Conservation (phyloP, 225 moss, liverwort and hornwort genomes). For the Thuidium tamariscinum region DNA sequence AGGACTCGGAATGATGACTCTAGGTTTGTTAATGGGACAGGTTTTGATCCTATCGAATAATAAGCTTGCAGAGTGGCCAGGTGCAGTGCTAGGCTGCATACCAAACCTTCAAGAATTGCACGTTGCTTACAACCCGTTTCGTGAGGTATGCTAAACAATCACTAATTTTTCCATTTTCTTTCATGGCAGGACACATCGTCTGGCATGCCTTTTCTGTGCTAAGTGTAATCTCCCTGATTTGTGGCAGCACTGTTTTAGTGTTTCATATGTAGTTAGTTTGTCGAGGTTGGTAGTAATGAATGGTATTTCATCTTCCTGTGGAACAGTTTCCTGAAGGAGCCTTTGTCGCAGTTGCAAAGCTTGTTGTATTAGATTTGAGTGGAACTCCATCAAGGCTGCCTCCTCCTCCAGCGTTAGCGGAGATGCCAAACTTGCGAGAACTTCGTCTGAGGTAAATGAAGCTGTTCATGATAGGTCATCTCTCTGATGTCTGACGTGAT, state of each 20-base stretch:
- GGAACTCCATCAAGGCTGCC: conserved; percentile 51
- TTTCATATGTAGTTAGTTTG: background rate
- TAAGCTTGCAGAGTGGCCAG: conserved; percentile 78
- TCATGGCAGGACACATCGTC: background rate
- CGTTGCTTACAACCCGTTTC: conserved; percentile 59
- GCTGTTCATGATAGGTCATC: background rate
- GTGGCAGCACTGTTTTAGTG: background rate
- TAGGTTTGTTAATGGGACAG: conserved; percentile 14
- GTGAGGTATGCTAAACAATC: conserved; percentile 21
- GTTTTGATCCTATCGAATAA: conserved; percentile 69
- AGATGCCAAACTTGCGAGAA: conserved; percentile 65
- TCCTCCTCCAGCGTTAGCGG: conserved; percentile 55
- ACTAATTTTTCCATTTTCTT: background rate
- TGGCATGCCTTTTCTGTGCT: background rate
- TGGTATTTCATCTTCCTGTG: background rate
- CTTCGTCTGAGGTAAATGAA: conserved; percentile 62
- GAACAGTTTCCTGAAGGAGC: conserved; percentile 64
- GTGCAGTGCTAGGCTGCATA: conserved; percentile 52
- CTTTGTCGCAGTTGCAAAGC: conserved; percentile 52
- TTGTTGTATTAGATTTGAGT: conserved; percentile 68
- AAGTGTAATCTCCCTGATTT: background rate
- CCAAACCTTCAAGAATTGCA: conserved; percentile 63
- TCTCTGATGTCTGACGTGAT: background rate
- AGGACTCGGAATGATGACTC: background rate
- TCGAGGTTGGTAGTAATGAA: background rate